phyloP scores from a whole-genome alignment of 441 rosid genomes.

The Populus trichocarpa region DNA sequence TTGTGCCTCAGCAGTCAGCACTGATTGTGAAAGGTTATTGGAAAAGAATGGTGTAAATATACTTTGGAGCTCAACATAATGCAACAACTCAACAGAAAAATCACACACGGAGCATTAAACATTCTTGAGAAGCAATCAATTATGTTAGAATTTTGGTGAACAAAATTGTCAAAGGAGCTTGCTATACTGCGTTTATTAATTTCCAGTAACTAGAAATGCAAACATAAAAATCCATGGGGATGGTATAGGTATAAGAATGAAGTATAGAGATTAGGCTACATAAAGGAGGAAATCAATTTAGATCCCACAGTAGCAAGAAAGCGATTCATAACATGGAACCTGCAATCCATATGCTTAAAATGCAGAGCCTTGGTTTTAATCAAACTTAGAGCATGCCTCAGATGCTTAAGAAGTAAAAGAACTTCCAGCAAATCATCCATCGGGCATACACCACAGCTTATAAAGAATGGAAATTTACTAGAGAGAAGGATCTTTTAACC shows the following conservation, averaged over 20 bases:
- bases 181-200: not conserved
- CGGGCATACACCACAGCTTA: not conserved
- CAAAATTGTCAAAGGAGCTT: not conserved
- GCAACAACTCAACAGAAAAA: not conserved
- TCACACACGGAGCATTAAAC: not conserved
- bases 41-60: not conserved
- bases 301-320: not conserved
- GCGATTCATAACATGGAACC: not conserved
- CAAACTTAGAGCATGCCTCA: not conserved
- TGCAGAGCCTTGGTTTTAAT: not conserved
- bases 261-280: not conserved
- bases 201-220: not conserved
- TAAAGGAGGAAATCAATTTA: not conserved
- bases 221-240: not conserved
- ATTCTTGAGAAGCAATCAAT: not conserved
- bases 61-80: not conserved
- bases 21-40: not conserved
- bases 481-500: slow-evolving; percentile 35
- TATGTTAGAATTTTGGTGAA: not conserved
- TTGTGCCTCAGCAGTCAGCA: not conserved
- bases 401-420: not conserved
- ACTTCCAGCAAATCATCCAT: not conserved
- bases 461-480: not conserved
- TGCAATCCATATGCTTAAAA: not conserved
- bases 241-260: not conserved